Conservation (phyloP, 176 grass and related monocot species). For the Aegilops bicornis region DNA sequence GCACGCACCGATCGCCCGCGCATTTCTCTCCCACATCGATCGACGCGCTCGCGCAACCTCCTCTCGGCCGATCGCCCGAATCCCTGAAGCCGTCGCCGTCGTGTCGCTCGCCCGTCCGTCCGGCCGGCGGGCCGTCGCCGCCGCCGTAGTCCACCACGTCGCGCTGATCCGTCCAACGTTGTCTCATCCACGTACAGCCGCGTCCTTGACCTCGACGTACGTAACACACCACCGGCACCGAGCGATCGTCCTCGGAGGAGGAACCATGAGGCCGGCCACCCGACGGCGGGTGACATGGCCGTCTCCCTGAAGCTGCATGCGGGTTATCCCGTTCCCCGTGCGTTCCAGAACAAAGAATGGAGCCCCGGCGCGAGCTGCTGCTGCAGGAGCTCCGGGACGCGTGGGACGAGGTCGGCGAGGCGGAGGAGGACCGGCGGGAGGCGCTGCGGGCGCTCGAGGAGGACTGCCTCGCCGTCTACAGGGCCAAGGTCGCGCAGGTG, state of each 20-base stretch:
- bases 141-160: neutral
- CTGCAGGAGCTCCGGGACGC: conserved; percentile 51
- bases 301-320: conserved; percentile 33
- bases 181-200: neutral
- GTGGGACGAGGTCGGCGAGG: conserved; percentile 84
- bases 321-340: conserved; percentile 28
- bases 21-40: neutral
- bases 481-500: conserved; percentile 59
- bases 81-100: neutral
- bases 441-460: conserved; percentile 63
- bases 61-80: neutral
- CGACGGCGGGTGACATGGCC: neutral
- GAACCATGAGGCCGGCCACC: neutral
- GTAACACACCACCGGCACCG: neutral
- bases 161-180: neutral
- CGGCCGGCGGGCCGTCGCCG: neutral
- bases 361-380: conserved; percentile 31
- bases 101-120: neutral
- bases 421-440: conserved; percentile 51
- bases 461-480: conserved; percentile 72
- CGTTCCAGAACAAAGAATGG: conserved; percentile 28
- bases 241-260: neutral
- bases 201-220: neutral
- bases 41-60: neutral
- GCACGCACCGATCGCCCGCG: neutral